Evolutionary conservation across 768 basidiomycete species (phyloP).

Genomic region (Auriscalpium vulgare): DNA sequence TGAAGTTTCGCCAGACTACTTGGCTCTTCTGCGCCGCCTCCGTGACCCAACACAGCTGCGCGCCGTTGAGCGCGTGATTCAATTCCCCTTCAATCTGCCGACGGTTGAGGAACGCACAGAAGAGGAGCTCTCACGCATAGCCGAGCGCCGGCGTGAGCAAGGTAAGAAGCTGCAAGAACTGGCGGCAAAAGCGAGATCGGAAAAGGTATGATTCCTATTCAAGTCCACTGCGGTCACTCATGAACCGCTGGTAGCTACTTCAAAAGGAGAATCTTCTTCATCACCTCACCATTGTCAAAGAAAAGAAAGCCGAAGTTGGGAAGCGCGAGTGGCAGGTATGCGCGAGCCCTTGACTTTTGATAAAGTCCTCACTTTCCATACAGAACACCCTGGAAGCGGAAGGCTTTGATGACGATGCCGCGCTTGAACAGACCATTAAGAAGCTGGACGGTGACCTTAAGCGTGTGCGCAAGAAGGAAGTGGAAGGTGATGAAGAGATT

Average conservation of each 20-base stretch:
- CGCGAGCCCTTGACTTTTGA: background rate
- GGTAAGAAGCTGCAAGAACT: slow-evolving; percentile 86
- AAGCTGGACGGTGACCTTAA: slow-evolving; percentile 76
- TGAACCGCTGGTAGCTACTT: slow-evolving; percentile 37
- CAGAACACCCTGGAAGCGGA: slow-evolving; percentile 57
- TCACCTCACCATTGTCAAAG: slow-evolving; percentile 55
- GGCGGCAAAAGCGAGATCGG: slow-evolving; percentile 74
- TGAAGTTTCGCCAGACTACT: slow-evolving; percentile 75
- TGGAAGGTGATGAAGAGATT: slow-evolving; percentile 54
- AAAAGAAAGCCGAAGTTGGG: slow-evolving; percentile 46
- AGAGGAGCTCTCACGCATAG: slow-evolving; percentile 72
- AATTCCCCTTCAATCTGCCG: slow-evolving; percentile 72
- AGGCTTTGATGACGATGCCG: slow-evolving; percentile 71
- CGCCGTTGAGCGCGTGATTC: slow-evolving; percentile 62
- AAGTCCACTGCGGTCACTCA: background rate
- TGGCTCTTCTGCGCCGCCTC: slow-evolving; percentile 54
- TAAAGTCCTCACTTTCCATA: background rate
- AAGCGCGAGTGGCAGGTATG: slow-evolving; percentile 74
- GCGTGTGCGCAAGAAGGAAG: slow-evolving; percentile 74
- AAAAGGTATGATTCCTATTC: slow-evolving; percentile 51
- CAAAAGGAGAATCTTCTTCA: slow-evolving; percentile 74
- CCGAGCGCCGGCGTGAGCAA: slow-evolving; percentile 80
- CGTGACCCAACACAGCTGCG: slow-evolving; percentile 59
- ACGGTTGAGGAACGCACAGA: slow-evolving; percentile 80
- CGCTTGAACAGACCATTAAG: slow-evolving; percentile 76